A percentile compares a stretch with the other conserved stretches of the same genome.
Evolutionary conservation across 2,329 filamentous ascomycete species (phyloP).

Genomic region (Fusarium sp.): DNA sequence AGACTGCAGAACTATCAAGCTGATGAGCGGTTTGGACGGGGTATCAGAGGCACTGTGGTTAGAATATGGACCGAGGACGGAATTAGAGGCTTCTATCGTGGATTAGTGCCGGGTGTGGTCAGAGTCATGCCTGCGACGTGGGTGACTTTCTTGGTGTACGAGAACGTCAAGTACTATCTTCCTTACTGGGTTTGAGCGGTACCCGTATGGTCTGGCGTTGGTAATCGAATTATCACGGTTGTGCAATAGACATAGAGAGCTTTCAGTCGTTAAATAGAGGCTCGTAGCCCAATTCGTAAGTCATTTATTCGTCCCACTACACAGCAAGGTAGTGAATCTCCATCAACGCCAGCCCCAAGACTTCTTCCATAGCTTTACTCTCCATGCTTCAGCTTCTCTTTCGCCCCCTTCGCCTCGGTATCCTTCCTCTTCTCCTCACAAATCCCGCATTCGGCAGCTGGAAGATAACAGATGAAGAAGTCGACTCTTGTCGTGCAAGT

Average conservation of each 20-base stretch:
- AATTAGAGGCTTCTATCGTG: slow-evolving; percentile 87
- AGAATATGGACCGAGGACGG: slow-evolving; percentile 86
- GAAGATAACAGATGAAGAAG: slow-evolving; percentile 20
- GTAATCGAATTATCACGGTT: not conserved
- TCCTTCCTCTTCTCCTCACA: slow-evolving; percentile 23
- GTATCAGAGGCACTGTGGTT: slow-evolving; percentile 74
- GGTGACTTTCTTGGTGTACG: slow-evolving; percentile 96
- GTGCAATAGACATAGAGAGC: slow-evolving; percentile 5
- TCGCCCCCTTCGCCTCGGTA: not conserved
- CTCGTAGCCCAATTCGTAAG: not conserved
- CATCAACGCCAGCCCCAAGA: not conserved
- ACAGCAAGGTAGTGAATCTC: not conserved
- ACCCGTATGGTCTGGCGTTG: slow-evolving; percentile 2
- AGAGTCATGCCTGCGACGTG: slow-evolving; percentile 94
- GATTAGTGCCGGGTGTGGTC: slow-evolving; percentile 87
- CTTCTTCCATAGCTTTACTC: not conserved
- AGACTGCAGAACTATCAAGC: slow-evolving; percentile 91
- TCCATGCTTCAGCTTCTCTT: not conserved
- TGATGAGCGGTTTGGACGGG: slow-evolving; percentile 76
- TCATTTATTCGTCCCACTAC: not conserved
- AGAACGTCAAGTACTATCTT: slow-evolving; percentile 85
- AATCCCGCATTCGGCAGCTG: slow-evolving; percentile 19
- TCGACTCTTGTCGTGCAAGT: slow-evolving; percentile 5
- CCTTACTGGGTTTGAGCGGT: slow-evolving; percentile 54
- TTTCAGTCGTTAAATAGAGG: not conserved